These are phyloP conservation scores for Ganoderma meredithae DNA, from an alignment of 1,284 basidiomycete genomes.

Conservation along the genomic window DNA sequence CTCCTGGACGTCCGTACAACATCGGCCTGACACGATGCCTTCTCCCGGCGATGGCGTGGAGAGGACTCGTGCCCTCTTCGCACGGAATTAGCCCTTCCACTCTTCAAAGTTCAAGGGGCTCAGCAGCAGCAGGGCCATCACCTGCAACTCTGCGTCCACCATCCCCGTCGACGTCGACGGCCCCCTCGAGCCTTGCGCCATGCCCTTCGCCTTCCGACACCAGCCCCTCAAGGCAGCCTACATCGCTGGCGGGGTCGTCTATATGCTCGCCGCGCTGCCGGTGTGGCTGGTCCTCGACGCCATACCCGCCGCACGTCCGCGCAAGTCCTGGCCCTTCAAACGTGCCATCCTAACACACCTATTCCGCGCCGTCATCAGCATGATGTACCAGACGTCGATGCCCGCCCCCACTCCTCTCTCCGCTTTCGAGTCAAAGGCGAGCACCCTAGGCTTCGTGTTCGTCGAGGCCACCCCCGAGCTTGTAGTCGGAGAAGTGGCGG, in stretches of 20 bases:
- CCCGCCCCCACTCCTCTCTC: not conserved
- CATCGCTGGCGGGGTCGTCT: not conserved
- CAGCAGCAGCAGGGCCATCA: too few relatives aligned
- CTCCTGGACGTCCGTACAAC: too few relatives aligned
- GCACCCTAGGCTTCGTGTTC: not conserved
- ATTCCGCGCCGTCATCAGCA: not conserved
- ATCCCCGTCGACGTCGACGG: too few relatives aligned
- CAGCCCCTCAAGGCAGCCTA: not conserved
- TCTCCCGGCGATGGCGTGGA: too few relatives aligned
- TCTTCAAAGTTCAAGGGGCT: too few relatives aligned
- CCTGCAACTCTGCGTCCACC: too few relatives aligned
- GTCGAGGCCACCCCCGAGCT: not conserved
- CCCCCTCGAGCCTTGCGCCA: not conserved
- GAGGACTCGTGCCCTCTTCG: too few relatives aligned
- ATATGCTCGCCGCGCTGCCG: not conserved
- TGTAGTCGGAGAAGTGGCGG: not conserved
- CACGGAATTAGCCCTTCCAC: too few relatives aligned
- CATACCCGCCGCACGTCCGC: not conserved
- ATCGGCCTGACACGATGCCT: too few relatives aligned
- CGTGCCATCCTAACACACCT: not conserved
- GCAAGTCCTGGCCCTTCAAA: not conserved
- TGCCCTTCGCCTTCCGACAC: not conserved
- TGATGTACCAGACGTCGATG: not conserved
- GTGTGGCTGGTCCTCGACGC: not conserved
- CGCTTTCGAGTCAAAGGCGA: not conserved